A percentile compares a stretch with the other conserved stretches of the same genome.
Conservation (phyloP, 2,329 filamentous ascomycete species). For the Hypoxylon sp. region DNA sequence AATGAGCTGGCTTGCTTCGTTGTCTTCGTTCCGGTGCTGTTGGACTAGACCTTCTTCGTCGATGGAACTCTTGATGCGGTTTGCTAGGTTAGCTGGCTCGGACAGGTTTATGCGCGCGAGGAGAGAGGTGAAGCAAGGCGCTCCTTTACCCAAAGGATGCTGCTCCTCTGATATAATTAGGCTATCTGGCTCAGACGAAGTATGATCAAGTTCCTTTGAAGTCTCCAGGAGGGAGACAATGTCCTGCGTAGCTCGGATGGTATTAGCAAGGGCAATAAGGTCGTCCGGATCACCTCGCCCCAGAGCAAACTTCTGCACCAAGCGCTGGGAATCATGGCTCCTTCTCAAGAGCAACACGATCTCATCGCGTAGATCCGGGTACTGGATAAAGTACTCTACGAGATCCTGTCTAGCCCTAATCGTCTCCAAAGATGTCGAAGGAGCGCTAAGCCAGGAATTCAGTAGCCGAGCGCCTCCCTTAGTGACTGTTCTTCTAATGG, state of each 20-base stretch:
- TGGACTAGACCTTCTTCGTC: constrained; percentile 92
- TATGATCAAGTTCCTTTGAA: constrained; percentile 36
- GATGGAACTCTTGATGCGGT: constrained; percentile 80
- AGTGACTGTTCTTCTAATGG: constrained; percentile 89
- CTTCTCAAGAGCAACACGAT: constrained; percentile 76
- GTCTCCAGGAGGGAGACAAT: constrained; percentile 66
- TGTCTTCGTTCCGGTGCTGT: constrained; percentile 82
- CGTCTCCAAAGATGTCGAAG: constrained; percentile 84
- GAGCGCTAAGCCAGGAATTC: constrained; percentile 87
- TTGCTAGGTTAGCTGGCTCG: constrained; percentile 76
- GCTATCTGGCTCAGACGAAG: not conserved
- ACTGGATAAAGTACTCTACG: constrained; percentile 78
- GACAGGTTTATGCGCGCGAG: constrained; percentile 72
- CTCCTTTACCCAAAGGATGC: constrained; percentile 57
- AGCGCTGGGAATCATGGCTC: constrained; percentile 86
- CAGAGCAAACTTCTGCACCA: constrained; percentile 94
- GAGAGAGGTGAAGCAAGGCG: constrained; percentile 46
- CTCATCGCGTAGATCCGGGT: constrained; percentile 76
- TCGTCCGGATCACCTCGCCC: constrained; percentile 94
- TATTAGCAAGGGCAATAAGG: constrained; percentile 83
- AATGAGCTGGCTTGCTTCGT: constrained; percentile 77
- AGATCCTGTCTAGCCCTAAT: constrained; percentile 87
- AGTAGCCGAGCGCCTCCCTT: constrained; percentile 90
- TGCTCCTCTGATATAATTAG: constrained; percentile 46
- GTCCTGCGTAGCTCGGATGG: constrained; percentile 79